Conservation (phyloP, 208 protist species). For the Trypanosoma congolense region DNA sequence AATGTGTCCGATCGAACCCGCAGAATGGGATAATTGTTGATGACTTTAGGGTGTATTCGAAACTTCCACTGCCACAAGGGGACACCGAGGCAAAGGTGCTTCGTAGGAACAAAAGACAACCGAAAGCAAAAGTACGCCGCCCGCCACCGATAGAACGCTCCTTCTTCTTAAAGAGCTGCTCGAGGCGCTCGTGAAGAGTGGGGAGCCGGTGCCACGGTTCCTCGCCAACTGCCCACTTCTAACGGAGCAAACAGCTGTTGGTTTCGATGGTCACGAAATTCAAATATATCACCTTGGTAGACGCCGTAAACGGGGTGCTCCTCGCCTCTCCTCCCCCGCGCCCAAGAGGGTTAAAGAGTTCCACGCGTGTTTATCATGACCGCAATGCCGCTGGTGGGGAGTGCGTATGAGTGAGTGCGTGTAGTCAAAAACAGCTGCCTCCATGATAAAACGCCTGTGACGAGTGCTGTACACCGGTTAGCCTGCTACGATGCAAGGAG, state of each 20-base stretch:
- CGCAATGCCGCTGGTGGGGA: too few species aligned
- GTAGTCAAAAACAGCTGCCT: too few species aligned
- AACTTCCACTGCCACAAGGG: slow-evolving; percentile 6
- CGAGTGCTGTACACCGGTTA: too few species aligned
- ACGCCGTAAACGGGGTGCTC: slow-evolving; percentile 42
- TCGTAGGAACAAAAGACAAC: background rate
- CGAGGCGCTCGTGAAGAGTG: slow-evolving; percentile 46
- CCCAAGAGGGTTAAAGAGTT: too few species aligned
- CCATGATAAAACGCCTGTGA: too few species aligned
- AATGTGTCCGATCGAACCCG: slow-evolving; percentile 76
- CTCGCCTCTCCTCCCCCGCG: background rate
- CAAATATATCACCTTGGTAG: slow-evolving; percentile 75
- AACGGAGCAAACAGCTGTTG: slow-evolving; percentile 39
- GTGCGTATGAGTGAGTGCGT: too few species aligned
- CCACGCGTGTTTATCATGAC: too few species aligned
- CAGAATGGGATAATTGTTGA: slow-evolving; percentile 84
- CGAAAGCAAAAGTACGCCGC: slow-evolving; percentile 18
- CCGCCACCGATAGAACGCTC: slow-evolving; percentile 67
- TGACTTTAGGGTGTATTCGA: slow-evolving; percentile 68
- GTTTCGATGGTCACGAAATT: slow-evolving; percentile 59
- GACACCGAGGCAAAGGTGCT: background rate
- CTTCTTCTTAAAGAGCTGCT: slow-evolving; percentile 72
- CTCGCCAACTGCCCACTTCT: slow-evolving; percentile 68
- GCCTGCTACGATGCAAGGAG: too few species aligned
- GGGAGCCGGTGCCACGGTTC: slow-evolving; percentile 74